Conservation (phyloP, 73 alveolate genomes). For the Tetrahymena borealis region DNA sequence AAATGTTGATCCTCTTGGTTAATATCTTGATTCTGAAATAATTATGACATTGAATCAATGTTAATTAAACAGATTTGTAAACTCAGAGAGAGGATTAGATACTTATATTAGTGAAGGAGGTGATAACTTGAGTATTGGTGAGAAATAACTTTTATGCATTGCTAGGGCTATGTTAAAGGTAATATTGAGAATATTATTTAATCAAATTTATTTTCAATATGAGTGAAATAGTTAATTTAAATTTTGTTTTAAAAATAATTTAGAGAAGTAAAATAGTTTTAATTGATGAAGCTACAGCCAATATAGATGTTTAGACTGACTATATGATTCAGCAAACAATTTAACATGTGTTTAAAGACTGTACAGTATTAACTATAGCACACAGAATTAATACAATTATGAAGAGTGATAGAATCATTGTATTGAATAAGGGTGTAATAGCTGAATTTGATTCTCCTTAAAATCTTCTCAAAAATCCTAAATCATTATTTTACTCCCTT, state of each 20-base stretch:
- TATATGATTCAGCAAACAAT: slow-evolving; percentile 57
- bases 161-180: slow-evolving; percentile 69
- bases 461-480: neutral
- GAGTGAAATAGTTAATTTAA: neutral
- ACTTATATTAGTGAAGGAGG: slow-evolving; percentile 57
- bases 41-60: slow-evolving; percentile 41
- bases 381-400: slow-evolving; percentile 69
- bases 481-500: slow-evolving; percentile 4
- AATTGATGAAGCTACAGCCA: slow-evolving; percentile 92
- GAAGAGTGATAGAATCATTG: slow-evolving; percentile 52
- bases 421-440: slow-evolving; percentile 45
- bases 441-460: slow-evolving; percentile 16
- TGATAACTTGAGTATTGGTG: slow-evolving; percentile 68
- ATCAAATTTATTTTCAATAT: neutral
- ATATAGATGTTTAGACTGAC: slow-evolving; percentile 75
- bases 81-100: slow-evolving; percentile 36
- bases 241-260: neutral
- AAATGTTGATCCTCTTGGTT: slow-evolving; percentile 76
- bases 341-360: slow-evolving; percentile 36
- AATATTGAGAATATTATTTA: no score
- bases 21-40: slow-evolving; percentile 48
- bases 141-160: slow-evolving; percentile 65
- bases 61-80: slow-evolving; percentile 24
- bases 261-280: slow-evolving; percentile 52
- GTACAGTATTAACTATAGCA: slow-evolving; percentile 72